Percentiles rank a stretch among this genome's conserved stretches.
Evolutionary conservation across 257 asterid genomes (phyloP).

Genomic region (Craterostigma plantagineum): DNA sequence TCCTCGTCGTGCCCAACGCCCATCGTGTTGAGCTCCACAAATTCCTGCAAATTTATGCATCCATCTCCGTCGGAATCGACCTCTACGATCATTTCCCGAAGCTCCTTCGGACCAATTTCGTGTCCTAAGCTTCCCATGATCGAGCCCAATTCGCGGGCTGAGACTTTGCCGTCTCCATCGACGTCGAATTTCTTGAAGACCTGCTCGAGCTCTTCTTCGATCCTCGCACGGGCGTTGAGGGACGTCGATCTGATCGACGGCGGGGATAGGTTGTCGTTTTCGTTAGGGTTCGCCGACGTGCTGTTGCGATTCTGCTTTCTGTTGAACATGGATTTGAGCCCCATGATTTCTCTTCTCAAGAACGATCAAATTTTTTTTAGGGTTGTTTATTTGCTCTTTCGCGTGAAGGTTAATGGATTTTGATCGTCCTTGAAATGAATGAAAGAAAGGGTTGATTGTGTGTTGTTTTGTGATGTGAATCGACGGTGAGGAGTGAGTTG

Average conservation of each 20-base stretch:
- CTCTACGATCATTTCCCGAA: constrained; percentile 47
- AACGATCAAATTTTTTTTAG: no score
- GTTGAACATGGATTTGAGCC: constrained; percentile 36
- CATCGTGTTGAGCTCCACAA: constrained; percentile 52
- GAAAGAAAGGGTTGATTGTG: no score
- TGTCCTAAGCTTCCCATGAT: constrained; percentile 66
- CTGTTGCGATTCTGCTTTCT: constrained; percentile 36
- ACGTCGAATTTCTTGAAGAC: constrained; percentile 75
- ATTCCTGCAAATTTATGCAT: constrained; percentile 16
- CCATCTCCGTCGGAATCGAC: constrained; percentile 17
- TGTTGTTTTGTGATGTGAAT: no score
- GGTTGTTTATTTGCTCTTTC: no score
- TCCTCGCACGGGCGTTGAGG: constrained; percentile 16
- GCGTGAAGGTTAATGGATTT: no score
- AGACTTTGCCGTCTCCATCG: constrained; percentile 24
- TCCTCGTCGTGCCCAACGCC: constrained; percentile 44
- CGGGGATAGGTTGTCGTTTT: no score
- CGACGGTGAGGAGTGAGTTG: no score
- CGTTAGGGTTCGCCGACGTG: no score
- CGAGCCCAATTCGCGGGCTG: constrained; percentile 44
- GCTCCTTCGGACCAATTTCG: constrained; percentile 33
- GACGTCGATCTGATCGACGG: constrained; percentile 18
- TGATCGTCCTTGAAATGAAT: no score
- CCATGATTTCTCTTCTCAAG: constrained; percentile 21
- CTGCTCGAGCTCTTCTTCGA: constrained; percentile 64